phyloP scores from a whole-genome alignment of 345 rosid species.

The Sonneratia alba region DNA sequence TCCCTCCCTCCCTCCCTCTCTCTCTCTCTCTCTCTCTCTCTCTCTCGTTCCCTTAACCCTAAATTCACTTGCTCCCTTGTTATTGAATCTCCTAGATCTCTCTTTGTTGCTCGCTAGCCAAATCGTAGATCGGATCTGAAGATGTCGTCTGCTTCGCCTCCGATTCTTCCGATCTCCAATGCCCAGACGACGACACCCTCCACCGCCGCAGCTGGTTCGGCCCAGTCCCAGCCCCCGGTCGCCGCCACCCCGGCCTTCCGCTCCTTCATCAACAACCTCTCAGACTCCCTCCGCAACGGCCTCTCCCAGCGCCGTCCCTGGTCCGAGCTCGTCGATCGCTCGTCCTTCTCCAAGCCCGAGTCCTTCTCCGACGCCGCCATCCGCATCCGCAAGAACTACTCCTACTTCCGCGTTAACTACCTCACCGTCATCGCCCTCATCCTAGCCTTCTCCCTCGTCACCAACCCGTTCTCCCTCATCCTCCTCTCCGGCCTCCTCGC shows the following conservation, averaged over 20 bases:
- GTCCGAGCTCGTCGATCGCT: conserved; percentile 60
- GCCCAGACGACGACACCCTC: conserved; percentile 14
- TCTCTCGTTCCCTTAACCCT: too few species aligned
- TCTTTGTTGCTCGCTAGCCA: neutral
- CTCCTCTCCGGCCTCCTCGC: conserved; percentile 35
- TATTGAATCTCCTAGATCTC: neutral
- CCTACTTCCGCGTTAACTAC: conserved; percentile 57
- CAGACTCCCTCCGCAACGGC: conserved; percentile 32
- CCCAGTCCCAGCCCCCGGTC: conserved; percentile 28
- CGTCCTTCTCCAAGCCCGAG: conserved; percentile 59
- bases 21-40: too few species aligned
- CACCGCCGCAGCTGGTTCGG: conserved; percentile 5
- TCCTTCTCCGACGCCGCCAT: conserved; percentile 52
- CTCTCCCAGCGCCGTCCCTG: conserved; percentile 52
- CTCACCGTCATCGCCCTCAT: conserved; percentile 23
- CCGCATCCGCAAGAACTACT: conserved; percentile 62
- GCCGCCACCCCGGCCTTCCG: conserved; percentile 47
- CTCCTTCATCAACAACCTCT: conserved; percentile 29
- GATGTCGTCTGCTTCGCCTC: conserved; percentile 34
- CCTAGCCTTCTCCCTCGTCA: conserved; percentile 33
- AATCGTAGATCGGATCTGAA: neutral
- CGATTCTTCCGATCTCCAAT: conserved; percentile 34
- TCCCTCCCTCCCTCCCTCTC: too few species aligned
- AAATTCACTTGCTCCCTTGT: too few species aligned
- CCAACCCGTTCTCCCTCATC: conserved; percentile 38